These are phyloP conservation scores for Pyrrhoderma noxium DNA, from an alignment of 1,284 basidiomycete species.

Conservation along the genomic window DNA sequence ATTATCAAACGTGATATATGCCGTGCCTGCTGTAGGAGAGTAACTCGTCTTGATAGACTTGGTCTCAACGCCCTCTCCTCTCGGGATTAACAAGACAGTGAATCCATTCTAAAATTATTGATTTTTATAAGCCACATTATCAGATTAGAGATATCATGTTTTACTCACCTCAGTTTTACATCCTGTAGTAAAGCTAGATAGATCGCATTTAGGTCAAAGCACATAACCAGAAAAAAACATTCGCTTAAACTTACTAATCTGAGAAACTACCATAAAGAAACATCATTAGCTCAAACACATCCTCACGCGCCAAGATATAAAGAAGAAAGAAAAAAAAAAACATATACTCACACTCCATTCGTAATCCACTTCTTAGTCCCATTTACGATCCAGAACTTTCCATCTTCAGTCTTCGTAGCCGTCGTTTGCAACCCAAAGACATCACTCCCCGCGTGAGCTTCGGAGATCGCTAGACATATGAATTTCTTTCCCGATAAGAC, in stretches of 20 bases:
- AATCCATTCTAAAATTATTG: constrained; percentile 59
- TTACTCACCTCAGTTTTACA: constrained; percentile 47
- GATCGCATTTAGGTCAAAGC: constrained; percentile 31
- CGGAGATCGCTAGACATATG: constrained; percentile 80
- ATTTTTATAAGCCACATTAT: not conserved
- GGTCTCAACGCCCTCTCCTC: constrained; percentile 73
- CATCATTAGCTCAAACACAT: not conserved
- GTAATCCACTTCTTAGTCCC: constrained; percentile 81
- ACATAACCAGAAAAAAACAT: not conserved
- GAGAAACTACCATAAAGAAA: constrained; percentile 26
- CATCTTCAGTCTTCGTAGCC: constrained; percentile 78
- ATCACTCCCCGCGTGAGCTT: constrained; percentile 89
- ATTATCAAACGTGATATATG: constrained; percentile 84
- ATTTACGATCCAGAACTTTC: constrained; percentile 80
- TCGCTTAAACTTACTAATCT: constrained; percentile 22
- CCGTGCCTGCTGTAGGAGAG: constrained; percentile 72
- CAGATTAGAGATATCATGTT: not conserved
- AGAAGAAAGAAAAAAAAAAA: not conserved
- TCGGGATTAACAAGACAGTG: constrained; percentile 77
- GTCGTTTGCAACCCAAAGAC: constrained; percentile 79
- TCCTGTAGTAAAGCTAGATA: constrained; percentile 52
- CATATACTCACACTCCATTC: constrained; percentile 57
- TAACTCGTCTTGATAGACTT: constrained; percentile 83
- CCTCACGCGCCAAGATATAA: too few species aligned
- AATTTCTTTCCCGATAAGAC: constrained; percentile 76